Conservation (phyloP, 2,329 filamentous ascomycete genomes). For the Fusarium transvaalense region DNA sequence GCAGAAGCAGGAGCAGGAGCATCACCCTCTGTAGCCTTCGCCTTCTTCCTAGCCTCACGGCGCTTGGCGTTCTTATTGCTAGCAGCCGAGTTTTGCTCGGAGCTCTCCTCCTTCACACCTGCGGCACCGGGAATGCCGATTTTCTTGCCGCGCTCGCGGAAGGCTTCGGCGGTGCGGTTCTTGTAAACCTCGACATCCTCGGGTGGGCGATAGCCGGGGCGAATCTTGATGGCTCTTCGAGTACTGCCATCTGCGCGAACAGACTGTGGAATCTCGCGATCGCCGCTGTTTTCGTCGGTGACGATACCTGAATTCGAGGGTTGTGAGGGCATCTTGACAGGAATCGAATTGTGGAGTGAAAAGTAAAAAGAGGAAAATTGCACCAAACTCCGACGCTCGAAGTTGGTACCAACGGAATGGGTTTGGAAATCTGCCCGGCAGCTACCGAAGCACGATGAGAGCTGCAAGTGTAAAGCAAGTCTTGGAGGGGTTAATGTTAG, state of each 20-base stretch:
- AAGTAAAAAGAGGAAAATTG: background rate
- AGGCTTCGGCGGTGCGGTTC: constrained; percentile 88
- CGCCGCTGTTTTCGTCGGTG: constrained; percentile 78
- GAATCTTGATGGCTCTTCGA: constrained; percentile 93
- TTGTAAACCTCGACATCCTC: constrained; percentile 98
- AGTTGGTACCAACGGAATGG: constrained; percentile 15
- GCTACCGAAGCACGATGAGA: constrained; percentile 30
- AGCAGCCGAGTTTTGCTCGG: constrained; percentile 62
- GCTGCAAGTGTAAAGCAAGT: constrained; percentile 12
- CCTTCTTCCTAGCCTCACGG: constrained; percentile 67
- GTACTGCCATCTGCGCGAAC: constrained; percentile 87
- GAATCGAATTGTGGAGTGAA: background rate
- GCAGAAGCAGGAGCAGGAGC: constrained; percentile 4
- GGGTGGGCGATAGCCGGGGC: constrained; percentile 91
- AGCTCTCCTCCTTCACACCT: constrained; percentile 64
- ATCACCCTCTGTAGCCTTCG: constrained; percentile 71
- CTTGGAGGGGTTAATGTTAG: constrained; percentile 30
- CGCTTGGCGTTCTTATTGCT: constrained; percentile 90
- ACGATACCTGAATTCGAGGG: constrained; percentile 79
- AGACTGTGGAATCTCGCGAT: constrained; percentile 91
- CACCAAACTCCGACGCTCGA: background rate
- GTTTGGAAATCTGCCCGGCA: constrained; percentile 34
- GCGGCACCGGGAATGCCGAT: constrained; percentile 78
- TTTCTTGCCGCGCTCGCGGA: constrained; percentile 78
- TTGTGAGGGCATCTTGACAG: constrained; percentile 59